Evolutionary conservation across 306 rosid species (phyloP).

Genomic region (Dryas alaskensis): DNA sequence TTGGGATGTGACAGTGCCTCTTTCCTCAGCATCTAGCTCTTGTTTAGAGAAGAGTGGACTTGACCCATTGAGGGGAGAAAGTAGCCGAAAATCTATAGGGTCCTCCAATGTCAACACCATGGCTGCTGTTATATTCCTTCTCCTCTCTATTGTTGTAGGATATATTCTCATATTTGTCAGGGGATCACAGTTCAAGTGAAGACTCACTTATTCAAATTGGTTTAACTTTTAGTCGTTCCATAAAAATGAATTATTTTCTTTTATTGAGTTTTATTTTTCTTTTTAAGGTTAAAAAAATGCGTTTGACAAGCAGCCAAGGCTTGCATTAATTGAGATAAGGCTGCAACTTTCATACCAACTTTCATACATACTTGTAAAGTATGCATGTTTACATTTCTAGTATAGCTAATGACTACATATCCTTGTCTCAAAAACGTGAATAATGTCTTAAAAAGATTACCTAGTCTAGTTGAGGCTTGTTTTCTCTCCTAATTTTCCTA

Average conservation of each 20-base stretch:
- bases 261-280: neutral
- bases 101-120: constrained; percentile 37
- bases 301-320: neutral
- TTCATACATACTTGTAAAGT: neutral
- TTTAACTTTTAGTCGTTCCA: neutral
- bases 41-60: constrained; percentile 30
- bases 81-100: constrained; percentile 27
- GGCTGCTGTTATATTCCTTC: constrained; percentile 48
- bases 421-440: too few species aligned
- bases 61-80: constrained; percentile 21
- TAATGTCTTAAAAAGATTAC: too few species aligned
- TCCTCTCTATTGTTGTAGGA: constrained; percentile 56
- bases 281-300: neutral
- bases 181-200: constrained; percentile 17
- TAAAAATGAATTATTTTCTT: neutral
- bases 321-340: neutral
- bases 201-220: neutral
- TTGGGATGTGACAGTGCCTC: constrained; percentile 64
- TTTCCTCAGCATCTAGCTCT: constrained; percentile 27
- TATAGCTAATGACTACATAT: neutral
- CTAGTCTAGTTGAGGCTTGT: too few species aligned
- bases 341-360: neutral
- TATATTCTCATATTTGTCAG: constrained; percentile 36
- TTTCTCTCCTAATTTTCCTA: too few species aligned
- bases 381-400: neutral